Conservation (phyloP, 192 early-diverging fungal genomes). For the Entophlyctis helioformis region DNA sequence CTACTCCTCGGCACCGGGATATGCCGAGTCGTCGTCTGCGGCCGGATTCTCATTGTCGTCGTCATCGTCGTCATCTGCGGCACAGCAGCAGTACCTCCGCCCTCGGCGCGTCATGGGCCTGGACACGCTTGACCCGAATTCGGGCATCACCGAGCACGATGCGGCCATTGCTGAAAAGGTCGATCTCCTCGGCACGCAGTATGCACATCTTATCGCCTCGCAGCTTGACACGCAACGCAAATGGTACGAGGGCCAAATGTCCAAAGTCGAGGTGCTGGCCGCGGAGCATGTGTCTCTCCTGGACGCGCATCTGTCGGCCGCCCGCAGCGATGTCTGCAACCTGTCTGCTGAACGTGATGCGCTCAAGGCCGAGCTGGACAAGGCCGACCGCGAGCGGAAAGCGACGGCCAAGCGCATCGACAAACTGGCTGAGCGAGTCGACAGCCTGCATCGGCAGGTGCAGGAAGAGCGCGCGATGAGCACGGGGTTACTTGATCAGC, state of each 20-base stretch:
- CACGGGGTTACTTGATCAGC: constrained; percentile 45
- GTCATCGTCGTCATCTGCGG: too few species aligned
- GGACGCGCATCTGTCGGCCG: too few species aligned
- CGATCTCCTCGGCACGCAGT: constrained; percentile 67
- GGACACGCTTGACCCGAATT: too few species aligned
- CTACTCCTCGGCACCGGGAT: too few species aligned
- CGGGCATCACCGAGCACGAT: too few species aligned
- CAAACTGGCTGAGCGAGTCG: constrained; percentile 39
- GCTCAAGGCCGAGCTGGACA: constrained; percentile 5
- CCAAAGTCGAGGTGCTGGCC: constrained; percentile 18
- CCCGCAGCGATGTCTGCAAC: too few species aligned
- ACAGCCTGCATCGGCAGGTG: constrained; percentile 42
- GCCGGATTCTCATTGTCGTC: too few species aligned
- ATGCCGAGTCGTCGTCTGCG: too few species aligned
- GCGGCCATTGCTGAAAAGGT: constrained; percentile 51
- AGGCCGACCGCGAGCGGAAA: constrained; percentile 27
- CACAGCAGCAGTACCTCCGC: too few species aligned
- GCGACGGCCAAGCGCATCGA: constrained; percentile 45
- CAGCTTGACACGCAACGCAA: constrained; percentile 81
- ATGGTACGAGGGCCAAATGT: constrained; percentile 67
- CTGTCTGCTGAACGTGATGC: background rate
- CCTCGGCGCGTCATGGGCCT: too few species aligned
- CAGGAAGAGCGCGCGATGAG: constrained; percentile 65
- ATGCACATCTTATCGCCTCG: constrained; percentile 65
- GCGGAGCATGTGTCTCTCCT: too few species aligned